Conservation (phyloP, 2,329 filamentous ascomycete genomes). For the Cladophialophora immunda region DNA sequence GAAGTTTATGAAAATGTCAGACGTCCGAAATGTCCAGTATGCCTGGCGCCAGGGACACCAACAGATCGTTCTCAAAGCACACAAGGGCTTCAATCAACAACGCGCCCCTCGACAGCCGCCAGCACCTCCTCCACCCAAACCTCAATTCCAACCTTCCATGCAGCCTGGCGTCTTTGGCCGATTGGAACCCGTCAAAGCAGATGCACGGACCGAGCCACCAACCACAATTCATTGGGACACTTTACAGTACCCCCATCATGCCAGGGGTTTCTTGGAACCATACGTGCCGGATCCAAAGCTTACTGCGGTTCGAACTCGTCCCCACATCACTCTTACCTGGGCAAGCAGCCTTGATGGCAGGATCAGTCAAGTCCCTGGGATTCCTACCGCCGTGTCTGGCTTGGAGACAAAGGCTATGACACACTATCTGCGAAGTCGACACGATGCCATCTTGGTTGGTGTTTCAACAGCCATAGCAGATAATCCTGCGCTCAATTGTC, state of each 20-base stretch:
- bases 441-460: conserved; percentile 86
- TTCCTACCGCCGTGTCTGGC: conserved; percentile 84
- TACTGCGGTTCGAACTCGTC: conserved; percentile 48
- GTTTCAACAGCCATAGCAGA: conserved; percentile 85
- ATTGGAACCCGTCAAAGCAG: conserved; percentile 30
- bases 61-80: conserved; percentile 52
- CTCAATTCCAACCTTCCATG: conserved; percentile 26
- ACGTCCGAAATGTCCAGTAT: conserved; percentile 58
- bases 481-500: conserved; percentile 84
- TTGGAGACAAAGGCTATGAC: conserved; percentile 89
- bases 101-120: conserved; percentile 31
- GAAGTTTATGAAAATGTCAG: conserved; percentile 56
- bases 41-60: conserved; percentile 58
- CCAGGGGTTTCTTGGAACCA: conserved; percentile 57
- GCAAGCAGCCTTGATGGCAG: conserved; percentile 88
- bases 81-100: conserved; percentile 49
- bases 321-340: conserved; percentile 82
- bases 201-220: conserved; percentile 21
- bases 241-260: conserved; percentile 55
- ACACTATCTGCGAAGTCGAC: conserved; percentile 82
- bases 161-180: conserved; percentile 36
- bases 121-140: conserved; percentile 29
- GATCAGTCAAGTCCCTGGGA: conserved; percentile 77
- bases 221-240: conserved; percentile 47
- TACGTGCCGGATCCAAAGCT: conserved; percentile 58